Base-by-base conservation (phyloP, 164 flowering plant species). In the Sedum album region DNA sequence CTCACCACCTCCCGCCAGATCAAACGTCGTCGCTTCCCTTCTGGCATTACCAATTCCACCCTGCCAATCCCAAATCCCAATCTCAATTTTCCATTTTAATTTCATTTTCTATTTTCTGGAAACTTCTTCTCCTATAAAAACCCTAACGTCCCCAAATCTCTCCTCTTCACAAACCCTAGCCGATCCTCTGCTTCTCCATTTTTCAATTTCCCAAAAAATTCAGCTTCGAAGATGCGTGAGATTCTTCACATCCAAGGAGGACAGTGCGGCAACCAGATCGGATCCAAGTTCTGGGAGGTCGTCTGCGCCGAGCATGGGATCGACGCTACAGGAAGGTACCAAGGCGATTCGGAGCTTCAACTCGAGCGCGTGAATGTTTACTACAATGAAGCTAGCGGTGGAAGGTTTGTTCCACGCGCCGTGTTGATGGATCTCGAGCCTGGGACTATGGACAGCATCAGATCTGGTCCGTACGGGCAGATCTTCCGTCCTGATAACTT, bases 341-440 rank as follows among this genome's bases (percentile, higher is more conserved):
- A 66, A 0, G 85, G 85, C 2, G 81, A 78, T n/a, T 76, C 84
- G 0, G 80, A 81, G 17, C 71, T 79, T 11, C 87, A 82, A 66
- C 76, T 82, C 25, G 87, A 83, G 68, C 75, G 83, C 61, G 70
- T 83, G 49, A 78, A 79, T 60, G 86, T 81, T 2, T 85, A 82
- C 41, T 85, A 78, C 81, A 85, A 85, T 46, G 86, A 85, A 60
- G 86, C 88, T 0, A 74, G 76, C 26, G 60, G 80, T 25, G 85
- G 84, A 9, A 65, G 85, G 61, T 84, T 42, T 49, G 88, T 84
- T 4, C 88, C 88, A 0, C 69, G 88, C 28, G 88, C 86, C 8
- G 88, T 85, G 2, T 86, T 85, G 25, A 82, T 83, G 85, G 87
- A 83, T 66, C 82, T 83, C 14, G 87, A 83, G 71, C 85, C 86